Evolutionary conservation across 2,329 filamentous ascomycete species (phyloP).

Genomic region (Colletotrichum costaricense): DNA sequence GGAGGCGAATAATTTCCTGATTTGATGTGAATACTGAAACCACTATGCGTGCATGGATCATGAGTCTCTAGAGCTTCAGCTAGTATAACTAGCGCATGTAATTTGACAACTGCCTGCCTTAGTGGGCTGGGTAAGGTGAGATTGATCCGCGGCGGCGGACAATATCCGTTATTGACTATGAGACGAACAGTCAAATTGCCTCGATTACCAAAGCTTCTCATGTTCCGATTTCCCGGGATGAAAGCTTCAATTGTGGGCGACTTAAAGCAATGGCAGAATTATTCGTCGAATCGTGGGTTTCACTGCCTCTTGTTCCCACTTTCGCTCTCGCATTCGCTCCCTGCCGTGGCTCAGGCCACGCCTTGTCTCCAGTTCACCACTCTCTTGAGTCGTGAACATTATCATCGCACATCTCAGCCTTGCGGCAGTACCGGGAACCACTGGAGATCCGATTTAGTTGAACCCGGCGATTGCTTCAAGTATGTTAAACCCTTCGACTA

Average conservation of each 20-base stretch:
- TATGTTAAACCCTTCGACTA: not conserved
- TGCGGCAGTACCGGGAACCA: not conserved
- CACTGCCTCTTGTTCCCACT: not conserved
- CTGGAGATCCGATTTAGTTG: not conserved
- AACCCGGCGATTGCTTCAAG: not conserved
- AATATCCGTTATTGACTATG: not conserved
- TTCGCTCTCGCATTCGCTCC: not conserved
- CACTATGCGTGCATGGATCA: not conserved
- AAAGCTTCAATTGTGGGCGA: not conserved
- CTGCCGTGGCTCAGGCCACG: not conserved
- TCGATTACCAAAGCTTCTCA: not conserved
- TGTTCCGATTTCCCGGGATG: not conserved
- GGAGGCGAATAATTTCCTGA: not conserved
- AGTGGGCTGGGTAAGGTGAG: not conserved
- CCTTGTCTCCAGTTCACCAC: not conserved
- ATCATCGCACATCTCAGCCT: not conserved
- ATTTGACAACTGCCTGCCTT: not conserved
- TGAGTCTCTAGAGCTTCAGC: not conserved
- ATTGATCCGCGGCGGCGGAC: not conserved
- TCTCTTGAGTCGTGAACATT: not conserved
- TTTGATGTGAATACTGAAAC: not conserved
- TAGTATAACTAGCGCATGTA: not conserved
- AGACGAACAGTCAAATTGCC: not conserved
- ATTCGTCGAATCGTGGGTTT: not conserved
- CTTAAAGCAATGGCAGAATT: not conserved